These are phyloP conservation scores for Clarireedia hainanense DNA, from an alignment of 2,329 filamentous ascomycete genomes.

Conservation along the genomic window DNA sequence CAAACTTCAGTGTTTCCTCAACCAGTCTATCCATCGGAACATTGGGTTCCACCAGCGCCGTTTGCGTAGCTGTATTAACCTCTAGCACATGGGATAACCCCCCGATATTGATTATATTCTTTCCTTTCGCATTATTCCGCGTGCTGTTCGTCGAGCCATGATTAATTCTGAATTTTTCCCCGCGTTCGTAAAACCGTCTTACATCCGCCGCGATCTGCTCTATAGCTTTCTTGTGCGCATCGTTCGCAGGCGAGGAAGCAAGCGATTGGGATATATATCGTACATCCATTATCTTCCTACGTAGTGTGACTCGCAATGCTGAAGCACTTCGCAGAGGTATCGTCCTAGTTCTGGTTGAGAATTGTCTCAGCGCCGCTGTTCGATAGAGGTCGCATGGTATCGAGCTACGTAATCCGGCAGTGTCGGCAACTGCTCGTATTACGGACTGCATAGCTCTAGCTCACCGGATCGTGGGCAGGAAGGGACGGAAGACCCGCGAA, in stretches of 20 bases:
- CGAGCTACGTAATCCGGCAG: background rate
- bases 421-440: background rate
- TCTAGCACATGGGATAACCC: slow-evolving; percentile 38
- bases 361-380: background rate
- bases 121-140: slow-evolving; percentile 32
- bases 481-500: background rate
- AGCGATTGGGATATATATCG: background rate
- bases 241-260: slow-evolving; percentile 11
- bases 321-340: background rate
- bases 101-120: slow-evolving; percentile 40
- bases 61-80: slow-evolving; percentile 35
- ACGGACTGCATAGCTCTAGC: background rate
- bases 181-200: slow-evolving; percentile 38
- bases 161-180: slow-evolving; percentile 45
- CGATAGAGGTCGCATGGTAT: background rate
- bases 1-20: slow-evolving; percentile 44
- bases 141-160: slow-evolving; percentile 51
- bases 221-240: slow-evolving; percentile 35
- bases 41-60: slow-evolving; percentile 55
- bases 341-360: background rate
- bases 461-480: background rate
- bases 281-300: background rate
- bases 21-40: slow-evolving; percentile 61
- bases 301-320: background rate
- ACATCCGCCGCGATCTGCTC: slow-evolving; percentile 38